Percentiles rank a stretch among this genome's conserved stretches.
These are phyloP conservation scores for Zygosaccharomyces siamensis DNA, from an alignment of 805 yeast genomes.

Conservation along the genomic window DNA sequence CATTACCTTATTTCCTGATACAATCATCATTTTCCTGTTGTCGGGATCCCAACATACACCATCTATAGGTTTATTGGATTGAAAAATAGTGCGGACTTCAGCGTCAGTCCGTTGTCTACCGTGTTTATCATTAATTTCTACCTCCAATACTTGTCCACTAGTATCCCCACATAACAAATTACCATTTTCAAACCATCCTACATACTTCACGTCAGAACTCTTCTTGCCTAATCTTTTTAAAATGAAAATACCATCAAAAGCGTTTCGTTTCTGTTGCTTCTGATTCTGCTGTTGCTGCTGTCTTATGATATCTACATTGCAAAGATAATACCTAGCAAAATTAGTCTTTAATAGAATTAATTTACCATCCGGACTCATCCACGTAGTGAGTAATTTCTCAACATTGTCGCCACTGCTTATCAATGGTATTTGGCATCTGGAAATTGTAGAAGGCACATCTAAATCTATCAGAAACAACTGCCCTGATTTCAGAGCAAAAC, in stretches of 20 bases:
- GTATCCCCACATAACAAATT: constrained; percentile 23
- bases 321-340: constrained; percentile 28
- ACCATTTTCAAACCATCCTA: constrained; percentile 20
- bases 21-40: constrained; percentile 17
- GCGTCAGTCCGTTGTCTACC: constrained; percentile 9
- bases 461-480: constrained; percentile 60
- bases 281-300: constrained; percentile 3
- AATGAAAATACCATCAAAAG: constrained; percentile 5
- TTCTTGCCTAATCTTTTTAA: constrained; percentile 22
- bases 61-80: constrained; percentile 20
- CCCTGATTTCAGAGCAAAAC: constrained; percentile 50
- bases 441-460: constrained; percentile 58
- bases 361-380: constrained; percentile 25
- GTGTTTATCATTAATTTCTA: constrained; percentile 11
- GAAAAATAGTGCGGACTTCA: constrained; percentile 12
- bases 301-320: constrained; percentile 15
- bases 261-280: neutral
- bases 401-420: constrained; percentile 12
- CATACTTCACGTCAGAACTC: constrained; percentile 21
- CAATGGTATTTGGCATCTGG: constrained; percentile 36
- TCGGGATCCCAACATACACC: constrained; percentile 20
- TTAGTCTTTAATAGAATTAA: constrained; percentile 29
- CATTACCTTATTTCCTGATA: constrained; percentile 20
- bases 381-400: constrained; percentile 23
- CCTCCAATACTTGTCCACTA: constrained; percentile 22